phyloP scores from a whole-genome alignment of 2,329 filamentous ascomycete genomes.

The Neofusicoccum laricinum region DNA sequence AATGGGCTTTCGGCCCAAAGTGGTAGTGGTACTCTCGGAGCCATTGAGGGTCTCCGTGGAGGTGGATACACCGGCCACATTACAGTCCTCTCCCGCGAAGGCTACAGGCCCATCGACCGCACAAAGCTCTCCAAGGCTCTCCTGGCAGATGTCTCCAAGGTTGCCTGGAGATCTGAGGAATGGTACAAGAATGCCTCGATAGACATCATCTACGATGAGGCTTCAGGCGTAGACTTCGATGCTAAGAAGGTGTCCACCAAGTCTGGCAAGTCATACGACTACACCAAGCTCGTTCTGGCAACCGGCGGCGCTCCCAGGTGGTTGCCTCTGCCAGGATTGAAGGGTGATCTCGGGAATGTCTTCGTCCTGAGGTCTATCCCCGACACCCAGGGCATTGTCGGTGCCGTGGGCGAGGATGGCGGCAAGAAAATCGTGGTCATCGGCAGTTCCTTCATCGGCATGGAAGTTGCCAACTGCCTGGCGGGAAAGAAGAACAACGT shows the following conservation, averaged over 20 bases:
- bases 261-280: conserved; percentile 66
- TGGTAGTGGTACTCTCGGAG: conserved; percentile 78
- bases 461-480: conserved; percentile 87
- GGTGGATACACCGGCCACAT: conserved; percentile 77
- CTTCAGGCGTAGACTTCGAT: conserved; percentile 72
- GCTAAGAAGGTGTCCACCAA: conserved; percentile 72
- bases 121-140: conserved; percentile 95
- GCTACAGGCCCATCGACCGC: conserved; percentile 84
- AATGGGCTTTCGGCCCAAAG: conserved; percentile 32
- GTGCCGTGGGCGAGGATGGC: conserved; percentile 69
- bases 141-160: conserved; percentile 73
- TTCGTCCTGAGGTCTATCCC: conserved; percentile 78
- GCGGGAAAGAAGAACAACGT: conserved; percentile 77
- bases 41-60: conserved; percentile 77
- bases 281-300: conserved; percentile 86
- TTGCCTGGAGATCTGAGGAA: conserved; percentile 71
- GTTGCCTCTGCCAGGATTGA: conserved; percentile 81
- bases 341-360: conserved; percentile 75
- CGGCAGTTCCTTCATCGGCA: conserved; percentile 94
- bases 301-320: conserved; percentile 76
- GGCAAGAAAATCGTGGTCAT: conserved; percentile 89
- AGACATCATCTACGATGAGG: conserved; percentile 57
- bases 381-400: conserved; percentile 73
- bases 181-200: conserved; percentile 69
- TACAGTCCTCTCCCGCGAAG: conserved; percentile 80